phyloP scores from a whole-genome alignment of 352 stramenopile genomes.

The Phytophthora melonis region DNA sequence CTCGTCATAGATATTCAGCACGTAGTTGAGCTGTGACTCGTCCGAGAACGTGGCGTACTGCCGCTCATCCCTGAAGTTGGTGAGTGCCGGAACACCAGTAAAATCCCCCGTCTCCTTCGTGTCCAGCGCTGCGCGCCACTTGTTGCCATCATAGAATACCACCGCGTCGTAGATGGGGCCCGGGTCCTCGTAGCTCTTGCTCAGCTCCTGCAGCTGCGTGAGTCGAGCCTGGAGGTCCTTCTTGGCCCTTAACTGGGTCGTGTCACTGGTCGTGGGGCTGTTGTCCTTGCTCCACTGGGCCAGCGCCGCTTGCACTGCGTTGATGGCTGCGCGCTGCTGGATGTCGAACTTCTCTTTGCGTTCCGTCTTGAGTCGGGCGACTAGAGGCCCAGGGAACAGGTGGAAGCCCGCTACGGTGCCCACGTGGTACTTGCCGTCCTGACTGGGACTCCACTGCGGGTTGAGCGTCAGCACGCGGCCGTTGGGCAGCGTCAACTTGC shows the following conservation, averaged over 20 bases:
- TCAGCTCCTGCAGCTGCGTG: slow-evolving; percentile 73
- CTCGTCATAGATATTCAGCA: slow-evolving; percentile 96
- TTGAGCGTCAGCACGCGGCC: slow-evolving; percentile 82
- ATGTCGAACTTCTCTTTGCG: slow-evolving; percentile 86
- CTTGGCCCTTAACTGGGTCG: slow-evolving; percentile 54
- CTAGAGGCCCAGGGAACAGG: slow-evolving; percentile 86
- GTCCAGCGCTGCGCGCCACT: slow-evolving; percentile 91
- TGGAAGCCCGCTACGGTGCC: slow-evolving; percentile 89
- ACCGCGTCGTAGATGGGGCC: slow-evolving; percentile 95
- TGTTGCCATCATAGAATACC: slow-evolving; percentile 86
- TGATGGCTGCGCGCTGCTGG: slow-evolving; percentile 68
- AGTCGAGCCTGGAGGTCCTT: slow-evolving; percentile 89
- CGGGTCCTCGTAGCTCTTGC: slow-evolving; percentile 87
- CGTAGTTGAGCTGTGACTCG: slow-evolving; percentile 95
- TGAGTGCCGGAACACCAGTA: slow-evolving; percentile 62
- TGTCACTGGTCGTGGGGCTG: slow-evolving; percentile 71
- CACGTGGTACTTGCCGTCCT: slow-evolving; percentile 80
- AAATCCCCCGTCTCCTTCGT: slow-evolving; percentile 88
- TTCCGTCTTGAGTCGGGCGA: slow-evolving; percentile 82
- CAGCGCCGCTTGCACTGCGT: slow-evolving; percentile 73
- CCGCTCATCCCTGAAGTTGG: slow-evolving; percentile 80
- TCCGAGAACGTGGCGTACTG: slow-evolving; percentile 91
- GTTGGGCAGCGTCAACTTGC: slow-evolving; percentile 49
- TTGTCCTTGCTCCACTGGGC: slow-evolving; percentile 67
- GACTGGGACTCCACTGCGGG: slow-evolving; percentile 62